Percentiles rank a stretch among this genome's conserved stretches.
These are phyloP conservation scores for Globisporangium recalcitrans DNA, from an alignment of 352 stramenopile genomes.

Conservation along the genomic window DNA sequence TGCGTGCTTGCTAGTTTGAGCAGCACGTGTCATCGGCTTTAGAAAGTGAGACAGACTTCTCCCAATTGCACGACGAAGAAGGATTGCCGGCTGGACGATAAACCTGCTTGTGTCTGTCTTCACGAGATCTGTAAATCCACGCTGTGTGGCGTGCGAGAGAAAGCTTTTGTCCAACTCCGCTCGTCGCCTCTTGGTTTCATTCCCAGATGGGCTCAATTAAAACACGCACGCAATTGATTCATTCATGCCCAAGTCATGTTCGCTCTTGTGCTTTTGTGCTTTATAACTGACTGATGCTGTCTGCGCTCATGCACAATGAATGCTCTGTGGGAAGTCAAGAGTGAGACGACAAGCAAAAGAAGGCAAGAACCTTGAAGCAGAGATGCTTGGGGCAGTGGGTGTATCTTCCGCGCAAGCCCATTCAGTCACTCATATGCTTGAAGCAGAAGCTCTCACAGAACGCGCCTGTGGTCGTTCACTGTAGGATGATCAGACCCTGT, in stretches of 20 bases:
- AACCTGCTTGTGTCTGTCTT: not conserved
- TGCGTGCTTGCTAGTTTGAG: not conserved
- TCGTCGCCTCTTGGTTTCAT: not conserved
- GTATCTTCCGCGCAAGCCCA: not conserved
- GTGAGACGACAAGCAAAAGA: not conserved
- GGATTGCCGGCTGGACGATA: not conserved
- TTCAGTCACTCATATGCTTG: not conserved
- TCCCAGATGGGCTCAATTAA: not conserved
- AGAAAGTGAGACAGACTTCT: not conserved
- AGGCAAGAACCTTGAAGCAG: not conserved
- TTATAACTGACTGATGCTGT: not conserved
- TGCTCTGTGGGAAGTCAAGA: not conserved
- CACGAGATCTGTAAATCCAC: not conserved
- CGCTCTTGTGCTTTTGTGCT: too few relatives aligned
- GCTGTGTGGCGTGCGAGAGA: not conserved
- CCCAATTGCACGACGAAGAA: not conserved
- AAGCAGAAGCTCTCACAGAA: constrained; percentile 4
- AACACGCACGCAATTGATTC: not conserved
- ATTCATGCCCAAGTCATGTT: not conserved
- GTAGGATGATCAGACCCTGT: not conserved
- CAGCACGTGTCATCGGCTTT: not conserved
- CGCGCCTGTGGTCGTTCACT: not conserved
- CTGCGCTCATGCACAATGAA: not conserved
- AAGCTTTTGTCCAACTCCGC: not conserved
- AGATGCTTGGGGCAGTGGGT: not conserved